phyloP scores from a whole-genome alignment of 129 eudicot species.

The Arctium lappa region DNA sequence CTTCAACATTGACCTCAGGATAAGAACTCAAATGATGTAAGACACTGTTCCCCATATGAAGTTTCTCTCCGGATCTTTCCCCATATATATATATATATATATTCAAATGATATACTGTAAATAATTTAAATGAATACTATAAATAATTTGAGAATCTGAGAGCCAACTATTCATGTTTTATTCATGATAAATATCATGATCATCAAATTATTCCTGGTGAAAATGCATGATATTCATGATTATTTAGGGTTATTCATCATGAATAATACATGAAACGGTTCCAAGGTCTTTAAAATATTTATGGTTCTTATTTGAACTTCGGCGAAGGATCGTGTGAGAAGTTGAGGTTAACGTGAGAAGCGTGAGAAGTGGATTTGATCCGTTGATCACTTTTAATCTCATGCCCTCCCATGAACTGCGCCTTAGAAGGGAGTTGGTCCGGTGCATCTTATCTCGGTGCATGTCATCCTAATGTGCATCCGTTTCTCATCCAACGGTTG shows the following conservation, averaged over 20 bases:
- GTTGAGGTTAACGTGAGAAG: too few species aligned
- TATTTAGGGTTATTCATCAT: background rate
- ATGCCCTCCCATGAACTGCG: too few species aligned
- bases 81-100: background rate
- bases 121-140: background rate
- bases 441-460: too few species aligned
- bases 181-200: background rate
- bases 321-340: too few species aligned
- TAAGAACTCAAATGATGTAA: conserved; percentile 20
- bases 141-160: background rate
- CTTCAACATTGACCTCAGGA: conserved; percentile 17
- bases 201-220: background rate
- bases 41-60: conserved; percentile 1
- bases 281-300: background rate
- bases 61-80: background rate
- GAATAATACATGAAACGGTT: background rate
- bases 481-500: too few species aligned
- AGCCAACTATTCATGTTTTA: background rate
- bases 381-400: too few species aligned
- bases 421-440: too few species aligned
- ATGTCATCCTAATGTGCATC: too few species aligned
- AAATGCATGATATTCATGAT: background rate
- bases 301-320: background rate
- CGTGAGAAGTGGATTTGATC: too few species aligned
- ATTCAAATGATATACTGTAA: too few species aligned